Percentiles rank a stretch among this genome's conserved stretches.
These are phyloP conservation scores for Gastrodia elata DNA, from an alignment of 106 monocot species.

Conservation along the genomic window DNA sequence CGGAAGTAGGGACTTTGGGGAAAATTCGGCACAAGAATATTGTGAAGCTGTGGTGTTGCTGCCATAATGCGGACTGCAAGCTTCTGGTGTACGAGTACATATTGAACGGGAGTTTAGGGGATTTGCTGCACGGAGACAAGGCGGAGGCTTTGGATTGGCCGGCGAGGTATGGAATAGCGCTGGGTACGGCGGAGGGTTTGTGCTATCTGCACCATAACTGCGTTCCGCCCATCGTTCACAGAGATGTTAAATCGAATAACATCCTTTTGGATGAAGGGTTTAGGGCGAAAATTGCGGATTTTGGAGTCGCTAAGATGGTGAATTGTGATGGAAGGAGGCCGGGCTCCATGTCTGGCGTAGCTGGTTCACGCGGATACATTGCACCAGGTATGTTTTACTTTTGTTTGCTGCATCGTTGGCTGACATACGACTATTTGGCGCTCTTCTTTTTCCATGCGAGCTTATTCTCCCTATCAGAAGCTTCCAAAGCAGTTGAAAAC, in stretches of 20 bases:
- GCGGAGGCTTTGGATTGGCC: constrained; percentile 30
- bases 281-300: constrained; percentile 48
- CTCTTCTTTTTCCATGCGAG: too few relatives aligned
- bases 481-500: too few relatives aligned
- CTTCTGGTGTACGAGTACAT: constrained; percentile 87
- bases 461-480: too few relatives aligned
- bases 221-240: constrained; percentile 50
- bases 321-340: constrained; percentile 27
- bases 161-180: constrained; percentile 49
- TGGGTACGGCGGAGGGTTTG: constrained; percentile 56
- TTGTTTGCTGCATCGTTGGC: background rate
- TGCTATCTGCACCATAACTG: constrained; percentile 60
- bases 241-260: constrained; percentile 64
- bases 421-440: background rate
- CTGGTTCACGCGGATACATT: constrained; percentile 53
- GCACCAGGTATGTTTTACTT: constrained; percentile 41
- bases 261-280: constrained; percentile 53
- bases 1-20: constrained; percentile 68
- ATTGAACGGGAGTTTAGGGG: constrained; percentile 81
- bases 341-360: constrained; percentile 49
- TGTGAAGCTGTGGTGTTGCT: constrained; percentile 80
- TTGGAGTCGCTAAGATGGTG: constrained; percentile 44
- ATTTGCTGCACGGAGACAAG: constrained; percentile 57
- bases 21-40: constrained; percentile 88
- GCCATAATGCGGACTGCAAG: constrained; percentile 52